Base-by-base conservation (phyloP, 768 basidiomycete genomes). In the Russula sp. region DNA sequence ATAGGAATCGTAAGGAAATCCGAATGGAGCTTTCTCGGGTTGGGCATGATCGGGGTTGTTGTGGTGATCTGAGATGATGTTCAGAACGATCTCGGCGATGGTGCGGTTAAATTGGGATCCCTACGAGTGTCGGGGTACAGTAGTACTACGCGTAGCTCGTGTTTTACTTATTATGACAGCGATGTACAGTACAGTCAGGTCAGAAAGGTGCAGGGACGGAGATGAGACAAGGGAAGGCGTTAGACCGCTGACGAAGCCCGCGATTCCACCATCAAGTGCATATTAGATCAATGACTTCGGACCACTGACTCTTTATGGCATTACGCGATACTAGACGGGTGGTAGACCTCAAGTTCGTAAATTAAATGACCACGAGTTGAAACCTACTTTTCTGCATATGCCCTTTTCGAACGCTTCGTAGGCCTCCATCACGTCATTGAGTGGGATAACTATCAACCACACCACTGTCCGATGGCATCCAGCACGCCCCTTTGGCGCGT, bases 321-420 rank as follows among this genome's bases (percentile, higher is more conserved):
- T 64, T 42, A 44, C 48, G 37, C 20, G 40, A 55, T 35, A 59
- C 45, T 55, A 42, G 54, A 63, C 27, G 32, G 60, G 61, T 35
- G 22, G 39, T 48, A n/a, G 44, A 34, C 34, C 27, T 35, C 63
- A 63, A 48, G 39, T 49, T 39, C 8, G 40, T 64, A 49, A 16
- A 61, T 48, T 18, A 53, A 48, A 48, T 63, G 39, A 49, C 88
- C 86, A 90, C 32, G 87, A 87, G 73, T 88, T 84, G 68, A 92
- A 90, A 37, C 91, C 75, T 10, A 88, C 82, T 73, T 92, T 91
- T 0, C 90, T 89, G 42, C 87, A 80, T 70, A 80, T 75, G 22
- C 86, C 85, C 71, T 86, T 83, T 66, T 92, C 86, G 65, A 91
- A 92, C 32, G 80, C 77, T 20, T 78, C 77, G 71, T 89, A 93